Evolutionary conservation across 2,329 filamentous ascomycete genomes (phyloP), one percentile per base, ranked within the genome.

Genomic region (Aspergillus jensenii): DNA sequence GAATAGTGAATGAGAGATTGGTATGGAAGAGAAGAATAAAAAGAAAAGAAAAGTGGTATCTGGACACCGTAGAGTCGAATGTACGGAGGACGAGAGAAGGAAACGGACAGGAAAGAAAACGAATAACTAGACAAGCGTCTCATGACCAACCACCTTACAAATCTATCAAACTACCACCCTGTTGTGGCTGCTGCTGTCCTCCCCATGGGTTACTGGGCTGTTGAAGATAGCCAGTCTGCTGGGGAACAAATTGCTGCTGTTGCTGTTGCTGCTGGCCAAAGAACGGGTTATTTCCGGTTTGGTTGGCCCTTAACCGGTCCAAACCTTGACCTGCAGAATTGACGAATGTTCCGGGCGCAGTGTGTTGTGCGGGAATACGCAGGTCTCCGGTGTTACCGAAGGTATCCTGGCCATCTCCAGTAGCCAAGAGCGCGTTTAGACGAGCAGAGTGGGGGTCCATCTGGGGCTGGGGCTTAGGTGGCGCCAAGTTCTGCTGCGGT

Each of bases 311-410:
- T 44, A 97, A 76, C 58, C 85, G 84, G 66, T 86, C 86, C 57
- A 90, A 78, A n/a, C 91, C 90, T 39, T 89, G 82, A 50, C 95
- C 95, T 6, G 95, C 92, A 59, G 91, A 96, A 78, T 99, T 99
- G 78, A 99, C 89, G 73, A 98, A 99, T 0, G 90, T 96, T 25
- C 93, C 95, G 0, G 95, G 95, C 1, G 95, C 92, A 0, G 95
- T 99, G 75, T 99, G 95, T 73, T 99, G 95, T 2, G 95, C 88
- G 1, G 95, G 95, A 63, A 99, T 96, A 75, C 95, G 92, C 47
- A 96, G 82, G 63, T 98, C 91, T 65, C 95, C 95, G n/a, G 91
- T 91, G 74, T 99, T 99, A 64, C 95, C 95, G 73, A 96, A 99
- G 0, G 95, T 99, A 72, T 99, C 95, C 81, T 96, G 90, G 23